A percentile compares a stretch with the other conserved stretches of the same genome.
Conservation (phyloP, 2,329 filamentous ascomycete genomes). For the Mollisiaceae sp. region DNA sequence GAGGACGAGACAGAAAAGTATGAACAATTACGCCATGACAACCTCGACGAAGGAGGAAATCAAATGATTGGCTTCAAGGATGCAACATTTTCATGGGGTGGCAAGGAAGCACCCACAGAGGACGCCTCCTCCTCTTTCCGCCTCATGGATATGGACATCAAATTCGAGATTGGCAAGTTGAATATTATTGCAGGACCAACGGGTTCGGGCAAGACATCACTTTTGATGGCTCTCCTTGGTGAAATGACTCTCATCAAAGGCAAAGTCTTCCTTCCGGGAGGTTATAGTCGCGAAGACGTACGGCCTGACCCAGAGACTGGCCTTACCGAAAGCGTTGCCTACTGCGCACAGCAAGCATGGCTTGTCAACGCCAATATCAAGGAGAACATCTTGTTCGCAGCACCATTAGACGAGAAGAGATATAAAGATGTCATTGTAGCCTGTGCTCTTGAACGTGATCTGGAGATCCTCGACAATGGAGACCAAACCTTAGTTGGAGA, state of each 20-base stretch:
- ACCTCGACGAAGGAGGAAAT: slow-evolving; percentile 70
- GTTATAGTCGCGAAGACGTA: slow-evolving; percentile 83
- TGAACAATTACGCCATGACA: slow-evolving; percentile 75
- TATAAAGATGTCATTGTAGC: slow-evolving; percentile 90
- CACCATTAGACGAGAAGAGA: slow-evolving; percentile 77
- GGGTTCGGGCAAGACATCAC: slow-evolving; percentile 91
- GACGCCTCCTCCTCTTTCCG: slow-evolving; percentile 74
- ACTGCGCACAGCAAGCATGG: slow-evolving; percentile 97
- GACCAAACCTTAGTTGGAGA: slow-evolving; percentile 95
- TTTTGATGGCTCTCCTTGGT: slow-evolving; percentile 93
- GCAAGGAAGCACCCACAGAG: slow-evolving; percentile 65
- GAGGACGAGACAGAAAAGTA: slow-evolving; percentile 98
- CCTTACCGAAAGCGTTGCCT: slow-evolving; percentile 89
- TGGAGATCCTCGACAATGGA: slow-evolving; percentile 89
- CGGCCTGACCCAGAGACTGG: slow-evolving; percentile 81
- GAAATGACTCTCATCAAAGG: slow-evolving; percentile 92
- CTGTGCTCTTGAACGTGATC: slow-evolving; percentile 87
- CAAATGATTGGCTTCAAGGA: slow-evolving; percentile 83
- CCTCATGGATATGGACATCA: slow-evolving; percentile 80
- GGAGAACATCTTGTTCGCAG: slow-evolving; percentile 93
- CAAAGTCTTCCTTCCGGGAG: slow-evolving; percentile 77
- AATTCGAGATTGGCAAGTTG: slow-evolving; percentile 83
- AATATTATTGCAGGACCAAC: slow-evolving; percentile 95
- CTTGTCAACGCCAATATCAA: slow-evolving; percentile 94
- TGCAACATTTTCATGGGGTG: slow-evolving; percentile 89